These are phyloP conservation scores for Ballota nigra DNA, from an alignment of 257 asterid genomes.

Conservation along the genomic window DNA sequence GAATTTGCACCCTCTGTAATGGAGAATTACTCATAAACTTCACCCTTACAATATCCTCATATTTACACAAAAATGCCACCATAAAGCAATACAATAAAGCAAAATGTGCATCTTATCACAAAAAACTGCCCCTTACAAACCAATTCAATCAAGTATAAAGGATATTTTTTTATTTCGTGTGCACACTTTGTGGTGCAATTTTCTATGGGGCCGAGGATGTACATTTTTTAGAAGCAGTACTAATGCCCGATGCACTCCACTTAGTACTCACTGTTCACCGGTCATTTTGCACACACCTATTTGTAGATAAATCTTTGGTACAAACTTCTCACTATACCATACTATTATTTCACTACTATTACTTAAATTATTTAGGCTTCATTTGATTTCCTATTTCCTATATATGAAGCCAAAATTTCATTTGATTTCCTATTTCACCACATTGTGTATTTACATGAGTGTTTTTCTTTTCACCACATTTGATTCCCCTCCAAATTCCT, in stretches of 20 bases:
- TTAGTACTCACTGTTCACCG: background rate
- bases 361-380: background rate
- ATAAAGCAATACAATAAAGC: too few relatives aligned
- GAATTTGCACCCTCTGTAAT: too few relatives aligned
- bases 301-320: background rate
- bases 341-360: background rate
- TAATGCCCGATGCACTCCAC: background rate
- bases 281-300: background rate
- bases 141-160: too few relatives aligned
- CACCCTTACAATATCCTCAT: too few relatives aligned
- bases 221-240: background rate
- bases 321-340: background rate
- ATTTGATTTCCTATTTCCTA: background rate
- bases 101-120: too few relatives aligned
- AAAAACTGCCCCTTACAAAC: too few relatives aligned
- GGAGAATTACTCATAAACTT: too few relatives aligned
- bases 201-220: too few relatives aligned
- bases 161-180: too few relatives aligned
- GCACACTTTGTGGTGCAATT: too few relatives aligned
- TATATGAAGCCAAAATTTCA: background rate
- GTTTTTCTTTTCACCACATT: too few relatives aligned
- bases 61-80: too few relatives aligned
- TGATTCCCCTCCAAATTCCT: background rate
- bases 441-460: background rate
- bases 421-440: background rate